Conservation (phyloP, 192 early-diverging fungal species). For the Irineochytrium annulatum region DNA sequence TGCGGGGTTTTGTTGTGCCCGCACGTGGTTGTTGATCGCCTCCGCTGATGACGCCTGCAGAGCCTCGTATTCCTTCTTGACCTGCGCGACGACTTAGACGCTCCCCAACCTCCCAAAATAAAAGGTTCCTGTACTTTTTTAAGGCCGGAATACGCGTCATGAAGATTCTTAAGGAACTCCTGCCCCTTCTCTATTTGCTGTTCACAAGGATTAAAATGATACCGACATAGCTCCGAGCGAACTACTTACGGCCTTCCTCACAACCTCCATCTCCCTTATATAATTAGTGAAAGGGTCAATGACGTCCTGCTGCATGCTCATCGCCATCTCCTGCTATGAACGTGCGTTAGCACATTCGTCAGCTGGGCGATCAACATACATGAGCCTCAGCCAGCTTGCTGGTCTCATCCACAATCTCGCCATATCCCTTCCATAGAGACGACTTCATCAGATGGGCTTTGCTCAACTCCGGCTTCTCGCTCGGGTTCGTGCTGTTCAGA, state of each 20-base stretch:
- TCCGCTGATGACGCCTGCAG: slow-evolving; percentile 21
- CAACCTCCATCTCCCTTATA: slow-evolving; percentile 41
- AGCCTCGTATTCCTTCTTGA: slow-evolving; percentile 30
- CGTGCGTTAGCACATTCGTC: background rate
- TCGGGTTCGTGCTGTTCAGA: slow-evolving; percentile 3
- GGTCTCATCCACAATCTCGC: slow-evolving; percentile 30
- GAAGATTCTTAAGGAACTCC: slow-evolving; percentile 24
- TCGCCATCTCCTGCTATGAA: slow-evolving; percentile 20
- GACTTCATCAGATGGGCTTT: slow-evolving; percentile 15
- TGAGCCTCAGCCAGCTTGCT: slow-evolving; percentile 31
- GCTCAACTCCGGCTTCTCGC: background rate
- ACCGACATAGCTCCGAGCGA: background rate
- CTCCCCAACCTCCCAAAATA: background rate
- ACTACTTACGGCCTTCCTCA: slow-evolving; percentile 16
- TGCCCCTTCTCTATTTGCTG: slow-evolving; percentile 37
- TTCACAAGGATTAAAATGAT: background rate
- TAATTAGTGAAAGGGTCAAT: slow-evolving; percentile 27
- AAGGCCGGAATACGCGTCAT: slow-evolving; percentile 32
- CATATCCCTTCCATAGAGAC: slow-evolving; percentile 33
- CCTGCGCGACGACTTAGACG: slow-evolving; percentile 19
- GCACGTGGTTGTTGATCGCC: slow-evolving; percentile 17
- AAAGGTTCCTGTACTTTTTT: slow-evolving; percentile 20
- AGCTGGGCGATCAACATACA: slow-evolving; percentile 10
- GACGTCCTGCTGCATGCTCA: slow-evolving; percentile 31
- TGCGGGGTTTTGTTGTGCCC: slow-evolving; percentile 15